Percentiles rank a stretch among this genome's conserved stretches.
Evolutionary conservation across 2,329 filamentous ascomycete genomes (phyloP).

Genomic region (Aspergillus intermedius): DNA sequence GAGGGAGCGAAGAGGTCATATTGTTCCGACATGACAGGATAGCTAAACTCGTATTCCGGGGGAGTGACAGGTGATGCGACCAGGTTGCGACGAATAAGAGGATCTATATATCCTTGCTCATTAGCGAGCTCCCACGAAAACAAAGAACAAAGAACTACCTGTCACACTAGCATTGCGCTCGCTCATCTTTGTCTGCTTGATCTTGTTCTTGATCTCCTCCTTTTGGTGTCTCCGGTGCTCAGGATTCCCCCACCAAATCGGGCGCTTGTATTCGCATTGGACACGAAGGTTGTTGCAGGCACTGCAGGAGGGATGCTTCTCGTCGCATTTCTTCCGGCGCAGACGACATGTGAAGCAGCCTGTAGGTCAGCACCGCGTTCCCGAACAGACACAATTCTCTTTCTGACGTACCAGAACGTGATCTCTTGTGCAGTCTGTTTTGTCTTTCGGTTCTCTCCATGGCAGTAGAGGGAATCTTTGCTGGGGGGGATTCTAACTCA

Average conservation of each 20-base stretch:
- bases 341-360: slow-evolving; percentile 63
- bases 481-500: not conserved
- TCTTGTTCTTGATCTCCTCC: slow-evolving; percentile 92
- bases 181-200: slow-evolving; percentile 90
- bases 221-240: slow-evolving; percentile 81
- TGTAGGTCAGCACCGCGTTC: slow-evolving; percentile 20
- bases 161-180: slow-evolving; percentile 64
- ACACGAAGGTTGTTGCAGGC: slow-evolving; percentile 69
- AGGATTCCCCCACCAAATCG: slow-evolving; percentile 95
- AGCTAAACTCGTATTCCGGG: slow-evolving; percentile 59
- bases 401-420: slow-evolving; percentile 75
- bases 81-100: slow-evolving; percentile 10
- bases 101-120: slow-evolving; percentile 5
- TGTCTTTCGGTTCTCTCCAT: slow-evolving; percentile 45
- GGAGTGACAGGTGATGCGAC: slow-evolving; percentile 59
- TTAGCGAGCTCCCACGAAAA: slow-evolving; percentile 2
- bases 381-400: slow-evolving; percentile 5
- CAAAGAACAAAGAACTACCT: slow-evolving; percentile 20
- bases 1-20: slow-evolving; percentile 36
- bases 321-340: slow-evolving; percentile 64
- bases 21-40: slow-evolving; percentile 49
- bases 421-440: slow-evolving; percentile 87
- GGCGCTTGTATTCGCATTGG: slow-evolving; percentile 90
- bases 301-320: slow-evolving; percentile 57
- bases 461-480: not conserved